Evolutionary conservation across 495 filamentous ascomycete species (phyloP).

Genomic region (Penicillium roqueforti): DNA sequence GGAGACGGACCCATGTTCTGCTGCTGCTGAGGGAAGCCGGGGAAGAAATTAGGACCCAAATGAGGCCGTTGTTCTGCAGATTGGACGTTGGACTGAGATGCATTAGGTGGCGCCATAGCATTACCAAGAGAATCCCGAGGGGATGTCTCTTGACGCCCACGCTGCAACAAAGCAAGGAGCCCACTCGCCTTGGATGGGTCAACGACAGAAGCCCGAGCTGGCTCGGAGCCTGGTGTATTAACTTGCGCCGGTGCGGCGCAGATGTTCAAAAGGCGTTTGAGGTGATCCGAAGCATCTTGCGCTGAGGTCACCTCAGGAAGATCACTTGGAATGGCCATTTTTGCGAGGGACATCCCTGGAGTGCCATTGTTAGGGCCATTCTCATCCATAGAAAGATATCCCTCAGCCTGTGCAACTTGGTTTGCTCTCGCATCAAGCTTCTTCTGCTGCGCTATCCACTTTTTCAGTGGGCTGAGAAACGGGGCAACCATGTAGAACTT

Average conservation of each 20-base stretch:
- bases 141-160: conserved; percentile 38
- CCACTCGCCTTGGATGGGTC: conserved; percentile 45
- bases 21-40: conserved; percentile 35
- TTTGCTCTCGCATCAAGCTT: conserved; percentile 53
- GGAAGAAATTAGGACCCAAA: conserved; percentile 35
- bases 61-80: conserved; percentile 45
- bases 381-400: conserved; percentile 39
- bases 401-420: conserved; percentile 24
- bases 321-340: conserved; percentile 34
- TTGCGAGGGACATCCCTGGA: conserved; percentile 13
- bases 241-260: conserved; percentile 33
- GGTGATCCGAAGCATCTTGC: conserved; percentile 54
- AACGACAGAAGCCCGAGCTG: conserved; percentile 13
- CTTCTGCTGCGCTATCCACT: conserved; percentile 84
- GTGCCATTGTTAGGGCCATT: conserved; percentile 15
- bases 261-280: conserved; percentile 62
- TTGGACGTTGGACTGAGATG: conserved; percentile 4
- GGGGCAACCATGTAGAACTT: conserved; percentile 98
- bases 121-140: conserved; percentile 34
- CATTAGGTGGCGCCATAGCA: conserved; percentile 37
- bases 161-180: conserved; percentile 56
- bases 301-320: conserved; percentile 36
- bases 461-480: conserved; percentile 78
- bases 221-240: conserved; percentile 6
- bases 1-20: conserved; percentile 22